These are phyloP conservation scores for Solanum hybrid DNA, from an alignment of 305 asterid species.

Conservation along the genomic window DNA sequence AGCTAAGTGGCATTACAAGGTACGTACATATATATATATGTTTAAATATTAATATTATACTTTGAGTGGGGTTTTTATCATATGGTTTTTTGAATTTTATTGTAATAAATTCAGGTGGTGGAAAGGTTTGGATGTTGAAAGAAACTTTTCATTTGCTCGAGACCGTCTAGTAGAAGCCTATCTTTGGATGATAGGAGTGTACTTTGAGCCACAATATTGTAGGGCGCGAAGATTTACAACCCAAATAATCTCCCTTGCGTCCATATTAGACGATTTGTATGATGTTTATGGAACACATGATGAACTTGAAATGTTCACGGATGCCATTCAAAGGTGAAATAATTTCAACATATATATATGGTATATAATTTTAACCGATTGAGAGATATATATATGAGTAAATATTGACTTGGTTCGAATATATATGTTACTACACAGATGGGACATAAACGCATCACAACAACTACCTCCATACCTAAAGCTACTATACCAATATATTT, in stretches of 20 bases:
- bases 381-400: neutral
- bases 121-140: neutral
- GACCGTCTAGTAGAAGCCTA: neutral
- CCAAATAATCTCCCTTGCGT: neutral
- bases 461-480: neutral
- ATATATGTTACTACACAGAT: neutral
- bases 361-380: neutral
- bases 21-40: neutral
- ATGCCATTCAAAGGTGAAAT: slow-evolving; percentile 3
- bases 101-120: neutral
- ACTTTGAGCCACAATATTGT: neutral
- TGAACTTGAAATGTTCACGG: slow-evolving; percentile 3
- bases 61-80: neutral
- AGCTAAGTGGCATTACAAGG: slow-evolving; percentile 10
- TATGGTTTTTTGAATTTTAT: neutral
- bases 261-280: slow-evolving; percentile 5
- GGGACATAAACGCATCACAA: neutral
- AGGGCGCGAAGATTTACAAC: neutral
- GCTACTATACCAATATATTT: neutral
- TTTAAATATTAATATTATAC: neutral
- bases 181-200: neutral
- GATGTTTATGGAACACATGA: slow-evolving; percentile 7
- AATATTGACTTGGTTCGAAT: neutral
- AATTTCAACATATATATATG: neutral
- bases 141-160: neutral